A percentile compares a stretch with the other conserved stretches of the same genome.
phyloP scores from a whole-genome alignment of 78 protist genomes.

The Dictyostelium firmibasis region DNA sequence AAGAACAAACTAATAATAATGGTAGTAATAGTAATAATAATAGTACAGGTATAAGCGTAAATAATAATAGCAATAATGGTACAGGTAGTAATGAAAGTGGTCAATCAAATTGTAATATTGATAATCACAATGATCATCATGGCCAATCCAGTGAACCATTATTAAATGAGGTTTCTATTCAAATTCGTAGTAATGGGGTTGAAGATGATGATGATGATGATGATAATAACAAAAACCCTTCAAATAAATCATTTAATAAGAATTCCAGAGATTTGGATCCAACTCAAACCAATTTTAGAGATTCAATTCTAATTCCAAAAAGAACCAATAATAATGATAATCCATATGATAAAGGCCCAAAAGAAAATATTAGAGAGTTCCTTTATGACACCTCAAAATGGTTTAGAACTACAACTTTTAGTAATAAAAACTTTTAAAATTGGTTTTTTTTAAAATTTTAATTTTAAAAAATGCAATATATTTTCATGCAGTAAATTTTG shows the following conservation, averaged over 20 bases:
- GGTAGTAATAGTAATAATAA: not conserved
- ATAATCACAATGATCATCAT: not conserved
- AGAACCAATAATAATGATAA: not conserved
- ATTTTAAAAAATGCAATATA: no score
- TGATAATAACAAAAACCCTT: not conserved
- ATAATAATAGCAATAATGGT: not conserved
- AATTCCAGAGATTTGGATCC: not conserved
- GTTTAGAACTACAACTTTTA: constrained; percentile 7
- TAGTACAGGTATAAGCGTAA: not conserved
- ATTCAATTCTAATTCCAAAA: constrained; percentile 22
- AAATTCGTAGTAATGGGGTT: not conserved
- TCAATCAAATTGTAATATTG: not conserved
- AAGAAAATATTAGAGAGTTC: constrained; percentile 47
- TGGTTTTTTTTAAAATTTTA: no score
- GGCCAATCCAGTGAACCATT: not conserved
- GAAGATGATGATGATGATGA: not conserved
- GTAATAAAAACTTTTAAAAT: not conserved
- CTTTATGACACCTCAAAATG: constrained; percentile 35
- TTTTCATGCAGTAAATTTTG: no score
- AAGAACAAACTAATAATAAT: not conserved
- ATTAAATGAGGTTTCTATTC: not conserved
- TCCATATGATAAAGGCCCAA: constrained; percentile 41
- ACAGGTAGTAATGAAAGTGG: not conserved
- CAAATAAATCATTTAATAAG: constrained; percentile 6
- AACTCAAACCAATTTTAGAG: not conserved